These are phyloP conservation scores for Symbiodinium natans DNA, from an alignment of 73 alveolate species.

Conservation along the genomic window DNA sequence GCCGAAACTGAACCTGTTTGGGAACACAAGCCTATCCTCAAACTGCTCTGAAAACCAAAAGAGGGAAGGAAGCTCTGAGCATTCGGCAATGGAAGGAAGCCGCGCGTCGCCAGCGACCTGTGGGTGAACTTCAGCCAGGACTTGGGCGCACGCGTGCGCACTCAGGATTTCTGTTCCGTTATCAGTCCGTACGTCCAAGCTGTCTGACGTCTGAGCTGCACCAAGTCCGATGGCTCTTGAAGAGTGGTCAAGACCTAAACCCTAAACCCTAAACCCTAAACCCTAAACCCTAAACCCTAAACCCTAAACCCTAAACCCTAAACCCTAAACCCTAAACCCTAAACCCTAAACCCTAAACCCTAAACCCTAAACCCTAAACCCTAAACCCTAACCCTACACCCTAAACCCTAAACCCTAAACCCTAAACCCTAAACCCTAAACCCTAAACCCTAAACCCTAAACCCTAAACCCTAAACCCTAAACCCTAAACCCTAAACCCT, in stretches of 20 bases:
- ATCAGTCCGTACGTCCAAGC: no score
- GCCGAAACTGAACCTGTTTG: neutral
- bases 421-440: neutral
- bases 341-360: no score
- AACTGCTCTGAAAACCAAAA: neutral
- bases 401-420: neutral
- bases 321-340: neutral
- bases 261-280: neutral
- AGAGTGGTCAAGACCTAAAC: no score
- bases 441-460: neutral
- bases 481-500: constrained; percentile 11
- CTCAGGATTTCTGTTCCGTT: no score
- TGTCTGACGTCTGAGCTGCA: no score
- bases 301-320: neutral
- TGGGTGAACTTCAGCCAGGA: no score
- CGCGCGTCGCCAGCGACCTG: constrained; percentile 5
- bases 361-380: no score
- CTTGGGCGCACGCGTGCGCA: no score
- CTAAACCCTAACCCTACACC: no score
- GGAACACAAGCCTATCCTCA: neutral
- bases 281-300: constrained; percentile 3
- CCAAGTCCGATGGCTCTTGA: no score
- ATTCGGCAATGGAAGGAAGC: neutral
- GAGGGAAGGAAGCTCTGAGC: neutral
- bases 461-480: no score